Base-by-base conservation (phyloP, 768 basidiomycete species). In the Boletus vinaceobasis region DNA sequence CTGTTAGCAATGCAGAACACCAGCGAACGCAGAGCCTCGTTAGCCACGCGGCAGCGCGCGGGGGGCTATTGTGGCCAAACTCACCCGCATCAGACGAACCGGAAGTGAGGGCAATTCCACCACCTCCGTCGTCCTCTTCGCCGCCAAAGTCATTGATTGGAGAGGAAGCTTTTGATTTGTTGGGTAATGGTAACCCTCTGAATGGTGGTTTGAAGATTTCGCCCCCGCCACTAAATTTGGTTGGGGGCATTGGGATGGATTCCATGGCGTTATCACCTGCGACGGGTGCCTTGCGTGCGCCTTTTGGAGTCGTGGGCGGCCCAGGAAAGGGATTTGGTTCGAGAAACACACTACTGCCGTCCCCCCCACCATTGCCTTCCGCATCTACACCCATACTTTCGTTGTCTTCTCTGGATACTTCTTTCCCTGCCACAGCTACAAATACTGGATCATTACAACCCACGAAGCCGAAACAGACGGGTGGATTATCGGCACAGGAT, bases 401-500 rank as follows among this genome's bases (percentile, higher is more conserved):
- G 21, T 56, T 54, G 38, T 61, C 62, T 46, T 43, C 62, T 40
- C 43, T 52, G 33, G 52, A 40, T 17, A 23, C 36, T 15, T 26
- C 53, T 5, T 38, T 26, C 42, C 61, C 62, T 40, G 48, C 53
- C 26, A 36, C 62, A 7, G 26, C 61, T 15, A 43, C 64, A 6
- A 53, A 62, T 33, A 1, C 43, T 4, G 40, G 43, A n/a, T 21
- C 50, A 36, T 52, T 56, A 19, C 60, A 60, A 26, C 23, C 56
- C 14, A 33, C 52, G 26, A 59, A 67, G 45, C 58, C 68, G 43
- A 65, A 45, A 50, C 60, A 59, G 64, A 70, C 63, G n/a, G 82
- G 84, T 13, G 87, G 86, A 5, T 68, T 93, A 47, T 88, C 86
- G 4, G 90, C 89, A 3, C 88, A 90, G 71, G 92, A 93, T 77